A percentile compares a stretch with the other conserved stretches of the same genome.
Conservation (phyloP, 208 protist species). For the Trypanosoma brucei region DNA sequence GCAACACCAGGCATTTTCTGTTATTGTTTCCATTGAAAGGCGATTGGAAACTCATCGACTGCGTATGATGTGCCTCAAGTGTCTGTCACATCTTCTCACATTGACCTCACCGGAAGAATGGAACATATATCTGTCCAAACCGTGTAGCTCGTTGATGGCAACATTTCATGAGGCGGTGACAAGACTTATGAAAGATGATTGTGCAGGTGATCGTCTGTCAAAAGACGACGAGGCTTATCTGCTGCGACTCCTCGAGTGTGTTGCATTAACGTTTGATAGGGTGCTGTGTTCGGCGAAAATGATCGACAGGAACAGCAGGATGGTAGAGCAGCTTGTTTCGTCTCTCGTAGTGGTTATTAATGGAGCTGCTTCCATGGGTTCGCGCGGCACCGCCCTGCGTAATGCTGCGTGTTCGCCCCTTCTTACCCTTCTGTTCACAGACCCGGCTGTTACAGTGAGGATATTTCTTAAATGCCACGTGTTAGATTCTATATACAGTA, state of each 20-base stretch:
- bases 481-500: conserved; percentile 19
- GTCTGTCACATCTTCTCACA: conserved; percentile 33
- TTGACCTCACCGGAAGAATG: conserved; percentile 21
- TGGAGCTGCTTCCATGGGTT: conserved; percentile 8
- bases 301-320: conserved; percentile 4
- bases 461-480: conserved; percentile 23
- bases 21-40: conserved; percentile 32
- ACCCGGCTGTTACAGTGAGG: conserved; percentile 9
- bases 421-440: conserved; percentile 18
- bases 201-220: neutral
- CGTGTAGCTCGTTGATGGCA: conserved; percentile 8
- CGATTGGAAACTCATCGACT: conserved; percentile 40
- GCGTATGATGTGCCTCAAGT: conserved; percentile 45
- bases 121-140: conserved; percentile 15
- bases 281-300: conserved; percentile 6
- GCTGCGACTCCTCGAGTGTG: conserved; percentile 18
- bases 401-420: conserved; percentile 20
- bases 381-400: conserved; percentile 9
- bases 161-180: conserved; percentile 10
- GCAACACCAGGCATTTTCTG: conserved; percentile 17
- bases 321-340: conserved; percentile 12
- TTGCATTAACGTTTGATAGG: conserved; percentile 17
- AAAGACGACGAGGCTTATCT: conserved; percentile 24
- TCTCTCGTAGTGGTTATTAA: conserved; percentile 12
- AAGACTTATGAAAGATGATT: neutral